phyloP scores from a whole-genome alignment of 108 stramenopile genomes.

The Pseudonitzschia multistriata region DNA sequence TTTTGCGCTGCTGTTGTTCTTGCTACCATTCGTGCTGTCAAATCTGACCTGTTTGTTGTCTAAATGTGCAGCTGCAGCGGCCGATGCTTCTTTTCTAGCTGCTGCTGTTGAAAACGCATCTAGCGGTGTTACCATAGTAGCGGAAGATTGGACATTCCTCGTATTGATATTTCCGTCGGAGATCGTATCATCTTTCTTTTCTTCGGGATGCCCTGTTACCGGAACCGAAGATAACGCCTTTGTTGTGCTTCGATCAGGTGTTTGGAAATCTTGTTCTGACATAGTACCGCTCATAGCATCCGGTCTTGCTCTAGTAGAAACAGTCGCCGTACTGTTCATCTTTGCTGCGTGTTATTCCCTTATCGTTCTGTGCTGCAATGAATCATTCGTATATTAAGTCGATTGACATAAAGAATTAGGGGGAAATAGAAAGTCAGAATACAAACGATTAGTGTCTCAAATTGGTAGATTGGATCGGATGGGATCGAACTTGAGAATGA shows the following conservation, averaged over 20 bases:
- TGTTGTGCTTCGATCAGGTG: slow-evolving; percentile 27
- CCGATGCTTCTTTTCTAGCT: neutral
- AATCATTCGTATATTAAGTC: neutral
- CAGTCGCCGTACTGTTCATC: slow-evolving; percentile 4
- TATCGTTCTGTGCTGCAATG: neutral
- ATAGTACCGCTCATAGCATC: neutral
- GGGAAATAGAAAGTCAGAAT: neutral
- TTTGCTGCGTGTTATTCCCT: neutral
- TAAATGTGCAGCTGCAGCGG: neutral
- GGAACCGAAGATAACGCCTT: slow-evolving; percentile 9
- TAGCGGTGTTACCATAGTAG: slow-evolving; percentile 1
- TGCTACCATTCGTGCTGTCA: slow-evolving; percentile 6
- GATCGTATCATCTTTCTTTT: slow-evolving; percentile 21
- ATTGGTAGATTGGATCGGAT: too few species aligned
- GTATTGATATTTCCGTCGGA: neutral
- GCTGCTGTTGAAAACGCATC: slow-evolving; percentile 13
- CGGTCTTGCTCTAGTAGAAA: neutral
- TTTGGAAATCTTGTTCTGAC: slow-evolving; percentile 30
- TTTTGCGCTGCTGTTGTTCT: neutral
- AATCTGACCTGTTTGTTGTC: slow-evolving; percentile 36
- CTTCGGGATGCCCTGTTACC: slow-evolving; percentile 17
- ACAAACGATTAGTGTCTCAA: too few species aligned
- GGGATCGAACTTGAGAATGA: too few species aligned
- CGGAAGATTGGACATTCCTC: neutral
- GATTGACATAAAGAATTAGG: neutral